Evolutionary conservation across 495 filamentous ascomycete genomes (phyloP).

Genomic region (Saxophila tyrrhenica): DNA sequence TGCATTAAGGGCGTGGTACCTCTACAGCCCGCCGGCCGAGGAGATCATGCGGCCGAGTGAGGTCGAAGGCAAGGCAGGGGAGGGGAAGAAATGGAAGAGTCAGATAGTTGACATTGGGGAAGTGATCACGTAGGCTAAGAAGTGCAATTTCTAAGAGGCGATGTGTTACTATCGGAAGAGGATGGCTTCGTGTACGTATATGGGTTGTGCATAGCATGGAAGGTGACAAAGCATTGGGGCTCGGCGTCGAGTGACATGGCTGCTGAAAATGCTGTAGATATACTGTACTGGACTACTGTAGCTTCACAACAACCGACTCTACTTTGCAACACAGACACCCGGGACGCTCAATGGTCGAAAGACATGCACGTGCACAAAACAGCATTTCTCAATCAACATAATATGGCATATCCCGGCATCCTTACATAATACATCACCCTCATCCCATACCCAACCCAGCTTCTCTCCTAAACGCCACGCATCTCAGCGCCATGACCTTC

Average conservation of each 20-base stretch:
- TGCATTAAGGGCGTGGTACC: constrained; percentile 86
- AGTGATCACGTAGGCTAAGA: constrained; percentile 59
- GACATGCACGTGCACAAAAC: too few species aligned
- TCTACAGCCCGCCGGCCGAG: constrained; percentile 63
- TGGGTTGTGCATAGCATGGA: constrained; percentile 9
- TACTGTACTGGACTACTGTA: too few species aligned
- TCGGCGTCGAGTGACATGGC: background rate
- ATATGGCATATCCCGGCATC: background rate
- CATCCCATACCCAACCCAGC: background rate
- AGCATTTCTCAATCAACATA: too few species aligned
- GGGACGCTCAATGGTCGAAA: too few species aligned
- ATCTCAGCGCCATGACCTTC: background rate
- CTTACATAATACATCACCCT: background rate
- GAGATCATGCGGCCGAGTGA: constrained; percentile 64
- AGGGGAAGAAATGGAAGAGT: constrained; percentile 62
- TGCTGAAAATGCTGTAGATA: background rate
- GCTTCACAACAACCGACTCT: too few species aligned
- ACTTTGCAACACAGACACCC: too few species aligned
- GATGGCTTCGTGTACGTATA: background rate
- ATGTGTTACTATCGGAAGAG: constrained; percentile 6
- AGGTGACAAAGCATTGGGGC: background rate
- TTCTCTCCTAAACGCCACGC: background rate
- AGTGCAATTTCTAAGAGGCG: background rate
- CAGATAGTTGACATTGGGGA: constrained; percentile 82
- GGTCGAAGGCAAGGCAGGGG: constrained; percentile 44